These are phyloP conservation scores for Crithidia fasciculata DNA, from an alignment of 208 protist species.

Conservation along the genomic window DNA sequence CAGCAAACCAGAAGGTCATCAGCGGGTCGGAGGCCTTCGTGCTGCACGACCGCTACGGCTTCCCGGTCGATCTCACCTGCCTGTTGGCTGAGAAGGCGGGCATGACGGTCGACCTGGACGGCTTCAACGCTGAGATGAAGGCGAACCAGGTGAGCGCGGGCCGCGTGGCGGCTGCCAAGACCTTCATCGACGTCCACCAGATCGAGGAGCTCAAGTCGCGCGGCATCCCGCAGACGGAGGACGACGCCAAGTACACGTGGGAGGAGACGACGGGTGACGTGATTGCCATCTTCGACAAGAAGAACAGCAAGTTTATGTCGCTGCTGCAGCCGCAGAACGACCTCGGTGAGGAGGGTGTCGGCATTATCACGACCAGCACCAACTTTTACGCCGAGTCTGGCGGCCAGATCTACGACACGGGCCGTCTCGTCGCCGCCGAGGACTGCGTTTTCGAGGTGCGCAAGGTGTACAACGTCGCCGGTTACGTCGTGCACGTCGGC, in stretches of 20 bases:
- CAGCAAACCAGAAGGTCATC: constrained; percentile 69
- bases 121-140: constrained; percentile 89
- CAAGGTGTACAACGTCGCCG: constrained; percentile 94
- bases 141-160: constrained; percentile 68
- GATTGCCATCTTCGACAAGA: constrained; percentile 90
- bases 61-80: constrained; percentile 98
- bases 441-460: constrained; percentile 89
- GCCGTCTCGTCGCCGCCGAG: constrained; percentile 77
- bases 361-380: constrained; percentile 95
- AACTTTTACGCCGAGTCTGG: constrained; percentile 98
- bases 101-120: constrained; percentile 87
- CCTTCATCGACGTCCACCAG: constrained; percentile 86
- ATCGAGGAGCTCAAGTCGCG: constrained; percentile 82
- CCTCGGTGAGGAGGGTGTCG: constrained; percentile 68
- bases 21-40: constrained; percentile 91
- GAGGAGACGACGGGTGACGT: constrained; percentile 78
- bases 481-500: constrained; percentile 97
- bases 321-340: constrained; percentile 50
- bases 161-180: constrained; percentile 78
- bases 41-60: constrained; percentile 97
- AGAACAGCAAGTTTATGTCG: constrained; percentile 70
- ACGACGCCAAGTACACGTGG: constrained; percentile 95
- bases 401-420: constrained; percentile 97
- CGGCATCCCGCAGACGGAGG: constrained; percentile 90
- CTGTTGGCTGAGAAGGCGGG: constrained; percentile 97